These are phyloP conservation scores for Oryza meyeriana DNA, from an alignment of 176 grass and related monocot genomes.

Conservation along the genomic window DNA sequence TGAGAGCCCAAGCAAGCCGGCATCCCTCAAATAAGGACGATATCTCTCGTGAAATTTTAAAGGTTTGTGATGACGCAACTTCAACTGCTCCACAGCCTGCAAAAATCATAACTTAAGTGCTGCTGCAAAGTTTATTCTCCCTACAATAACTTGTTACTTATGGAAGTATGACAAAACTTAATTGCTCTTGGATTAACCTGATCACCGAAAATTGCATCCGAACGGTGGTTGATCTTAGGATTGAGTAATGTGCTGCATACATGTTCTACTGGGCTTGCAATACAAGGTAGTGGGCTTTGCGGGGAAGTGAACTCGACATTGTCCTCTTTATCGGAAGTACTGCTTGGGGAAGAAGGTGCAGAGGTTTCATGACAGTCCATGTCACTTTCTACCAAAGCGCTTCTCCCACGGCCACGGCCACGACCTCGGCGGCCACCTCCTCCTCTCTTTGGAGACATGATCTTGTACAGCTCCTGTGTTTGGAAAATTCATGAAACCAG, in stretches of 20 bases:
- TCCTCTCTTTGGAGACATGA: slow-evolving; percentile 44
- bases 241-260: slow-evolving; percentile 42
- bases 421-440: slow-evolving; percentile 28
- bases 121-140: background rate
- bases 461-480: background rate
- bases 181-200: slow-evolving; percentile 39
- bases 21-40: slow-evolving; percentile 50
- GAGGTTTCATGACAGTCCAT: slow-evolving; percentile 34
- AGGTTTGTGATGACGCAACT: slow-evolving; percentile 60
- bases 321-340: slow-evolving; percentile 47
- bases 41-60: slow-evolving; percentile 65
- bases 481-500: slow-evolving; percentile 22
- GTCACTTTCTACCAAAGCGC: slow-evolving; percentile 20
- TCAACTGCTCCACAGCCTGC: slow-evolving; percentile 59
- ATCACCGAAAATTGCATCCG: slow-evolving; percentile 54
- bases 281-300: slow-evolving; percentile 18
- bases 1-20: slow-evolving; percentile 51
- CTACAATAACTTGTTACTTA: background rate
- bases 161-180: background rate
- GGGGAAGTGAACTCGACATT: slow-evolving; percentile 15
- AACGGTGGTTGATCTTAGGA: slow-evolving; percentile 61
- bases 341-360: slow-evolving; percentile 43
- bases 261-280: slow-evolving; percentile 25
- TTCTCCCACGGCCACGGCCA: slow-evolving; percentile 18
- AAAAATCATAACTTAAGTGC: slow-evolving; percentile 5